These are phyloP conservation scores for Cucurbita pepo DNA, from an alignment of 306 rosid genomes.

Conservation along the genomic window DNA sequence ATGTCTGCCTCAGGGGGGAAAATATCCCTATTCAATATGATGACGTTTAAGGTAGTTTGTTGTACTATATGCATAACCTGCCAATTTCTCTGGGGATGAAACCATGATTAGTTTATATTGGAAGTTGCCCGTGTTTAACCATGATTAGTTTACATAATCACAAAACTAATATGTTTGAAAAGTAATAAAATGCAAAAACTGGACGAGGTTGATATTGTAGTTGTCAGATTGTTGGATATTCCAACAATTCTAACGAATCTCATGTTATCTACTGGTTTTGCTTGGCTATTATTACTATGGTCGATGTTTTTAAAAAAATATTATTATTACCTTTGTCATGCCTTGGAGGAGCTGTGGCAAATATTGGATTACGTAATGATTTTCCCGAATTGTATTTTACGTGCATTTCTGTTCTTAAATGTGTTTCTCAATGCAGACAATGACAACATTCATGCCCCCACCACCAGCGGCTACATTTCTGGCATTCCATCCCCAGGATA, in stretches of 20 bases:
- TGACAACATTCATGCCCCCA: slow-evolving; percentile 98
- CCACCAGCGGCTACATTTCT: slow-evolving; percentile 99
- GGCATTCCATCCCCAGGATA: slow-evolving; percentile 98
- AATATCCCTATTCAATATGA: slow-evolving; percentile 97
- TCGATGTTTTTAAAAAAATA: too few species aligned
- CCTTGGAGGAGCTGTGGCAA: not conserved
- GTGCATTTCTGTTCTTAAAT: slow-evolving; percentile 8
- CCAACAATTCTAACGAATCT: not conserved
- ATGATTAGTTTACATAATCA: not conserved
- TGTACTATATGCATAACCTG: slow-evolving; percentile 1
- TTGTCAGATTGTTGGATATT: not conserved
- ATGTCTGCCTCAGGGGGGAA: slow-evolving; percentile 99
- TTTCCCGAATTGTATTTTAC: not conserved
- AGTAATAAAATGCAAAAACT: not conserved
- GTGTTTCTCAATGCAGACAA: slow-evolving; percentile 48
- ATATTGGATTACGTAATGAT: not conserved
- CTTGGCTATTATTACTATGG: not conserved
- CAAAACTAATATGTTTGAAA: not conserved
- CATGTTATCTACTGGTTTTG: not conserved
- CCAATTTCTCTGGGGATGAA: not conserved
- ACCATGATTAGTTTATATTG: too few species aligned
- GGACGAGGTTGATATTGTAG: not conserved
- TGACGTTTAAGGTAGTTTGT: slow-evolving; percentile 82
- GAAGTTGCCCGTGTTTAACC: not conserved
- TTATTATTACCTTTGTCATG: not conserved